phyloP scores from a whole-genome alignment of 2,329 filamentous ascomycete genomes.

The Hymenoscyphus scutula region DNA sequence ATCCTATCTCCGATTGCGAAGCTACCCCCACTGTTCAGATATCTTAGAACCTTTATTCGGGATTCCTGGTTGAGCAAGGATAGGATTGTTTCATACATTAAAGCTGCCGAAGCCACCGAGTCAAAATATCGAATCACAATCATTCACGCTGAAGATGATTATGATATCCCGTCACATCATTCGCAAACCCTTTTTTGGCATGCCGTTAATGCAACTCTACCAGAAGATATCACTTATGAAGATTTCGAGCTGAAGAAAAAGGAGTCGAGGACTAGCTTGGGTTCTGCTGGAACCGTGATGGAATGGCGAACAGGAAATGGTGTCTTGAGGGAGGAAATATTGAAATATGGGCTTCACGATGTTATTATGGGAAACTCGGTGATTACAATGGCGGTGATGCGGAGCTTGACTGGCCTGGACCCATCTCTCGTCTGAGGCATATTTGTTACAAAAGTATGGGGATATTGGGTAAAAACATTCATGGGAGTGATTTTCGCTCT shows the following conservation, averaged over 20 bases:
- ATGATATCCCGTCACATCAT: slow-evolving; percentile 74
- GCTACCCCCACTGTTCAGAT: slow-evolving; percentile 50
- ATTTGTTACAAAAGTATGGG: too few species aligned
- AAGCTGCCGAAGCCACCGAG: slow-evolving; percentile 35
- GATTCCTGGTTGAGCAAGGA: slow-evolving; percentile 53
- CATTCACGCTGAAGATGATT: slow-evolving; percentile 76
- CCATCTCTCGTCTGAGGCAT: too few species aligned
- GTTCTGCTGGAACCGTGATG: slow-evolving; percentile 49
- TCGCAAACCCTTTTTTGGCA: slow-evolving; percentile 62
- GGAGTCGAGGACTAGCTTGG: slow-evolving; percentile 40
- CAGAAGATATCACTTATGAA: slow-evolving; percentile 40
- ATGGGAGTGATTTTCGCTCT: too few species aligned
- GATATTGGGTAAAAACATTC: too few species aligned
- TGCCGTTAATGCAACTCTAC: slow-evolving; percentile 49
- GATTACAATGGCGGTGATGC: slow-evolving; percentile 49
- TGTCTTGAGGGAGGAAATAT: slow-evolving; percentile 51
- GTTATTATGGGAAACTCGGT: slow-evolving; percentile 56
- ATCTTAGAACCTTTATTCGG: slow-evolving; percentile 47
- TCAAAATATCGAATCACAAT: slow-evolving; percentile 57
- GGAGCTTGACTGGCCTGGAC: too few species aligned
- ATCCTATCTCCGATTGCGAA: slow-evolving; percentile 70
- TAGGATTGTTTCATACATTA: slow-evolving; percentile 46
- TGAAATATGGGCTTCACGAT: slow-evolving; percentile 57
- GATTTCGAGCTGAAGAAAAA: slow-evolving; percentile 47
- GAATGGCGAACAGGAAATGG: slow-evolving; percentile 48